Evolutionary conservation across 768 basidiomycete species (phyloP).

Genomic region (Mycena galericulata): DNA sequence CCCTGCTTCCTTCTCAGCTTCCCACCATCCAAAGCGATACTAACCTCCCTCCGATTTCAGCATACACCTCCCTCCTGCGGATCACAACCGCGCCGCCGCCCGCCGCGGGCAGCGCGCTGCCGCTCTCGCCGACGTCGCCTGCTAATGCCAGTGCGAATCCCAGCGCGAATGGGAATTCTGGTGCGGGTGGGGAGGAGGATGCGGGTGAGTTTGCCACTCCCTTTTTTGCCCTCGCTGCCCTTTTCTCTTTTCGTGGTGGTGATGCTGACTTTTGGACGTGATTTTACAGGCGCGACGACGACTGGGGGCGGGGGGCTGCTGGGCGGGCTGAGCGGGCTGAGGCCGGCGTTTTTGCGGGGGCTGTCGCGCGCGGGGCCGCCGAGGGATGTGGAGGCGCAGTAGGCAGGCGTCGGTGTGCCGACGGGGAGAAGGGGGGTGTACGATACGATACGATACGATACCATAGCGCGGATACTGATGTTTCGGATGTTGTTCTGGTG

Average conservation of each 20-base stretch:
- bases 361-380: constrained; percentile 26
- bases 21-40: too few species aligned
- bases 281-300: neutral
- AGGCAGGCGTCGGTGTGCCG: neutral
- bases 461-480: neutral
- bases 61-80: constrained; percentile 89
- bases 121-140: constrained; percentile 35
- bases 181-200: neutral
- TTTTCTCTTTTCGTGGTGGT: neutral
- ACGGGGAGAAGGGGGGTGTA: neutral
- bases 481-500: too few species aligned
- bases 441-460: constrained; percentile 6
- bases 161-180: neutral
- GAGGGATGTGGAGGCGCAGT: constrained; percentile 33
- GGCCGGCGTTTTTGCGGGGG: constrained; percentile 49
- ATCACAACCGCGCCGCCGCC: constrained; percentile 79
- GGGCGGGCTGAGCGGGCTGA: constrained; percentile 41
- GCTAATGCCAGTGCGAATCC: constrained; percentile 11
- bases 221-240: too few species aligned
- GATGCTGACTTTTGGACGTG: neutral
- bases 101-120: constrained; percentile 36
- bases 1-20: too few species aligned
- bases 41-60: constrained; percentile 47
- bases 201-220: neutral
- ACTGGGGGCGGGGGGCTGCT: constrained; percentile 31